Base-by-base conservation (phyloP, 306 rosid genomes). In the Vachellia collinsii region DNA sequence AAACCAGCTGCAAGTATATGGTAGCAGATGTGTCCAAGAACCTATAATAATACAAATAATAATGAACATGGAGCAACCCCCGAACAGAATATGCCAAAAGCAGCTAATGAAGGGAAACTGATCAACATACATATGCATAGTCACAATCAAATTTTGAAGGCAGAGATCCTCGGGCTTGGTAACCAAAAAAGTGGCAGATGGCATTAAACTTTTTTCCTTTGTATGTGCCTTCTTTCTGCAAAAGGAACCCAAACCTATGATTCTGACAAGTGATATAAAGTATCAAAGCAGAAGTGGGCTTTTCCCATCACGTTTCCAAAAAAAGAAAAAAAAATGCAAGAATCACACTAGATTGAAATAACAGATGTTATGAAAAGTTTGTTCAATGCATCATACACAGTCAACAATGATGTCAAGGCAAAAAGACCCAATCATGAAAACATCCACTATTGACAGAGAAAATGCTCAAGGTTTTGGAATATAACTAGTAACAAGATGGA, bases 91-190 rank as follows among this genome's bases (percentile, higher is more conserved):
- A 78, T 48, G 65, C 65, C 64, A 44, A 68, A 9, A 76, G n/a
- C 51, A 79, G 79, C n/a, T 54, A 77, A 77, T 58, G 56, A 69
- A 80, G 70, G 36, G 74, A 12, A 81, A 77, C 38, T 22, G 6
- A 61, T 82, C 66, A 69, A 77, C 97, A 78, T 93, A 96, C 99
- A 64, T 86, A 96, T 81, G 94, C 98, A 77, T 96, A 96, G 85
- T 96, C 99, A 80, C 98, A 93, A 77, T 96, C 99, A 72, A 96
- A 96, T 76, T 96, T 96, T 36, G 99, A 96, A 38, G 99, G 97
- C 72, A 96, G 86, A 48, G 99, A 96, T 76, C 99, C 99, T 72
- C 99, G 98, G 86, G 99, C 99, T 87, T 95, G 99, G 84, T 95
- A 95, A 77, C 99, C 99, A 36, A 95, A 95, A 76, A 96, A 96